Evolutionary conservation across 179 eudicot species (phyloP).

Genomic region (Spinacia oleracea): DNA sequence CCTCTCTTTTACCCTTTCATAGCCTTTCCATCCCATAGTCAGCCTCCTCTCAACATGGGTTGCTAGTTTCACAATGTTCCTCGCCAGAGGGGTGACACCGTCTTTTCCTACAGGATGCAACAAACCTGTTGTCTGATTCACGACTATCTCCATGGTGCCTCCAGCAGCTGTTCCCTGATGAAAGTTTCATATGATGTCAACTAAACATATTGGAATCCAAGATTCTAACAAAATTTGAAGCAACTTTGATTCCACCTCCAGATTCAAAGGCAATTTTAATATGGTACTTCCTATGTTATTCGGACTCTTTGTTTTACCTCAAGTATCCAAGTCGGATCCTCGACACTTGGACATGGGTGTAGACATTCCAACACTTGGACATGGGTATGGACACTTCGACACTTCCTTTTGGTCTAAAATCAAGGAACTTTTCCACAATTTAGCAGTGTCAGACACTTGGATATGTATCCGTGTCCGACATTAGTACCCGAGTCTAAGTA

Average conservation of each 20-base stretch:
- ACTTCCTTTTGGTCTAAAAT: too few species aligned
- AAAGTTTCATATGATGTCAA: slow-evolving; percentile 1
- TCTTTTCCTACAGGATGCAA: slow-evolving; percentile 88
- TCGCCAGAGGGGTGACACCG: slow-evolving; percentile 82
- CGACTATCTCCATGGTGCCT: slow-evolving; percentile 88
- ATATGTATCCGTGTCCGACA: too few species aligned
- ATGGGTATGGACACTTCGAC: too few species aligned
- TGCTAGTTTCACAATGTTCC: slow-evolving; percentile 74
- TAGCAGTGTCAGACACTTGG: too few species aligned
- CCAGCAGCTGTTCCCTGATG: slow-evolving; percentile 95
- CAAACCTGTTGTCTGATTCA: slow-evolving; percentile 78
- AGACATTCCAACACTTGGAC: too few species aligned
- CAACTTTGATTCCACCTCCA: not conserved
- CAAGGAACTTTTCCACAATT: too few species aligned
- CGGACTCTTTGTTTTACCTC: too few species aligned
- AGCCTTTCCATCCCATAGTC: slow-evolving; percentile 82
- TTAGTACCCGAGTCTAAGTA: too few species aligned
- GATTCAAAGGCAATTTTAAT: not conserved
- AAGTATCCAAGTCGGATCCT: too few species aligned
- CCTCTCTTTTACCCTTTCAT: slow-evolving; percentile 74
- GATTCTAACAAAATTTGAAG: not conserved
- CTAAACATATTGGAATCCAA: not conserved
- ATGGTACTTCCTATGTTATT: too few species aligned
- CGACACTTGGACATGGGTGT: too few species aligned
- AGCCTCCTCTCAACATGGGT: slow-evolving; percentile 75